phyloP scores from a whole-genome alignment of 106 monocot species.

The Dendrobium chrysotoxum region DNA sequence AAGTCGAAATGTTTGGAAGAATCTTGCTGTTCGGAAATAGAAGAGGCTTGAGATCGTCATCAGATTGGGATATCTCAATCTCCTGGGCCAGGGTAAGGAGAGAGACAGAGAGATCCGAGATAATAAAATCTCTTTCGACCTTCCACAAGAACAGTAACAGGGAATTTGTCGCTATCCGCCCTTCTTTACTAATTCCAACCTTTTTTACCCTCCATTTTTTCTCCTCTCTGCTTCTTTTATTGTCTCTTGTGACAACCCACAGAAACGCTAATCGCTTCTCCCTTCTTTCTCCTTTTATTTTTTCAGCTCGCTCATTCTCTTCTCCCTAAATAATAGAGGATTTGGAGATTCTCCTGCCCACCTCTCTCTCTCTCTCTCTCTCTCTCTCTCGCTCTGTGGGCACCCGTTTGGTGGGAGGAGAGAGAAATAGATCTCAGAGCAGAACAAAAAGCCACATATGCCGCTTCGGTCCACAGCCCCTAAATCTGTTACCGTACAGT shows the following conservation, averaged over 20 bases:
- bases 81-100: background rate
- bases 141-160: background rate
- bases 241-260: background rate
- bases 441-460: background rate
- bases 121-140: conserved; percentile 8
- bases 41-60: background rate
- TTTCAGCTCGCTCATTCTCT: background rate
- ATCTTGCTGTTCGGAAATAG: background rate
- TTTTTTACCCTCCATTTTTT: background rate
- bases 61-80: conserved; percentile 8
- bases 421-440: background rate
- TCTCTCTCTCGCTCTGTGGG: background rate
- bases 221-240: background rate
- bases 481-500: background rate
- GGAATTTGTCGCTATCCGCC: background rate
- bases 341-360: background rate
- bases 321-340: background rate
- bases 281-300: background rate
- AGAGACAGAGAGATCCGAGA: conserved; percentile 1
- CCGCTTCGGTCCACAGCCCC: background rate
- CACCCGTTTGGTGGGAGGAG: background rate
- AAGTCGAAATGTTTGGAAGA: conserved; percentile 1
- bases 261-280: background rate
- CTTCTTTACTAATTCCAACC: background rate
- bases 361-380: background rate